Evolutionary conservation across 176 grass and related monocot species (phyloP), one percentile per base, ranked within the genome.

Genomic region (Hordeum marinum): DNA sequence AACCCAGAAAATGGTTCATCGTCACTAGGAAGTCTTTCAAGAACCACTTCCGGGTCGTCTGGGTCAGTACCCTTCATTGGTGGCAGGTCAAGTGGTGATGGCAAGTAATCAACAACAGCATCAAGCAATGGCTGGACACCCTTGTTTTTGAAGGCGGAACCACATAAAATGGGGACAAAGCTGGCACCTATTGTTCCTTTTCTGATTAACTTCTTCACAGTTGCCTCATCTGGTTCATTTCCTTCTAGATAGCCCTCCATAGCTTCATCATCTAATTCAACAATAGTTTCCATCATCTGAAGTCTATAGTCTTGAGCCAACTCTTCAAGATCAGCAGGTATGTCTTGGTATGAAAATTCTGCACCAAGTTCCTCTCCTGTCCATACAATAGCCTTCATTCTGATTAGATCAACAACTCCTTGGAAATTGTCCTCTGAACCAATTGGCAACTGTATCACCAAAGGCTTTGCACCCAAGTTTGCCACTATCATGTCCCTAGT

Each of bases 121-220:
- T 98, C 91, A 82, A 98, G 89, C 83, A 98, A 89, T 54, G 93
- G 93, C 61, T 98, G 96, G 50, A 98, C 96, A 72, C 96, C 96
- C 82, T 95, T 98, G 84, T 98, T 98, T 90, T 98, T 95, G 69
- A 98, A 98, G 68, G 96, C 96, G 70, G 96, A 92, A 66, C 96
- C 96, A 83, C 96, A 98, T 72, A 98, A 84, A 87, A 98, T 91
- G 76, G 96, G 93, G 59, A 98, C 96, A 79, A 98, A 98, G 48
- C 70, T 94, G 68, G 73, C 84, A 76, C 85, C 85, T 88, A 94
- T 84, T 20, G 96, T 91, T 42, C 96, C 93, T 84, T 95, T 98
- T 70, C 96, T 91, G 63, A 95, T 94, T 87, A 98, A 62, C 62
- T 36, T 90, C 91, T 95, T 98, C 65, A 98, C 89, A 68, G 96